Base-by-base conservation (phyloP, 179 eudicot genomes). In the Silene noctiflora region DNA sequence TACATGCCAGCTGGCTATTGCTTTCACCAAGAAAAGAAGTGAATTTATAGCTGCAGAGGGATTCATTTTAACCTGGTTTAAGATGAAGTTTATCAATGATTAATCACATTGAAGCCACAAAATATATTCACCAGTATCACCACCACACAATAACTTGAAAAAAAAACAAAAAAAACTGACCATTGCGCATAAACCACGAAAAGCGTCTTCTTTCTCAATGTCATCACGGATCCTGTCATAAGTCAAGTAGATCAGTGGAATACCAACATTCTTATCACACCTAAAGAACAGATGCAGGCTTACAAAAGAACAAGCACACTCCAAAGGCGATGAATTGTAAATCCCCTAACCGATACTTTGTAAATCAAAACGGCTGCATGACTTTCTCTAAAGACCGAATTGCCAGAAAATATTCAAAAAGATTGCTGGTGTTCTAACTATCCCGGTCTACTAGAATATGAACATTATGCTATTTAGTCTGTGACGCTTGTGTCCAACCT, bases 1-100 rank as follows among this genome's bases (percentile, higher is more conserved):
- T 86, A 94, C 98, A 87, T 91, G 91, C 98, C 98, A 94, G 78
- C 98, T 94, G 78, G 95, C 97, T 79, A 92, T 87, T 31, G 98
- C 96, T 85, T 88, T 89, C 83, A 90, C 85, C 91, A 94, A 80
- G 80, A 83, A 84, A 39, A 85, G 86, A 84, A 94, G 91, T 77
- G 96, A 92, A 78, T 80, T 89, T 81, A 94, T 73, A 60, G 95
- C 96, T 69, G 91, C 98, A 53, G 88, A 78, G 69, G 98, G 98
- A 80, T 94, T 94, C 83, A 87, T 88, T 84, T 84, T 92, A 72
- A 94, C 96, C 97, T 94, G 90, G 44, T 69, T 60, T 19, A 72
- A 79, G 53, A 74, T 64, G 71, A 16, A 35, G 16, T 13, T 1
- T 22, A 74, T 70, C 75, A 77, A 12, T 6, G 66, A 17, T 17